Conservation (phyloP, 495 filamentous ascomycete genomes). For the Penicillium soppii region DNA sequence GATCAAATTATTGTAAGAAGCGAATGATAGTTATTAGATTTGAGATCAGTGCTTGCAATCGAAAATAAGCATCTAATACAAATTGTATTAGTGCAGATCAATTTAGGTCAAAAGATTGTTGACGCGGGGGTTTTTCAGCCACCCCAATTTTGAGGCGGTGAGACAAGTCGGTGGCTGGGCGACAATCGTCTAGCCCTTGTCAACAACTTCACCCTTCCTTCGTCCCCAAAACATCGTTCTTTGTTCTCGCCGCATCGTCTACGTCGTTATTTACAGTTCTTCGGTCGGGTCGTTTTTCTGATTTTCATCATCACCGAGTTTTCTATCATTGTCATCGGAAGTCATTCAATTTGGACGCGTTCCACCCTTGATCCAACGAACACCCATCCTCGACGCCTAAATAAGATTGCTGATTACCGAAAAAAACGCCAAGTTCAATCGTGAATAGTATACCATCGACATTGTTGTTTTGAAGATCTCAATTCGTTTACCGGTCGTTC, state of each 20-base stretch:
- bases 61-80: no score
- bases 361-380: conserved; percentile 17
- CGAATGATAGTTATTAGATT: no score
- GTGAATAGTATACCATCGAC: not conserved
- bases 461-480: not conserved
- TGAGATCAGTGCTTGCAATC: no score
- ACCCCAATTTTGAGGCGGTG: conserved; percentile 18
- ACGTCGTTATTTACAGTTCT: not conserved
- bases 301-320: not conserved
- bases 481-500: not conserved
- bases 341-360: not conserved
- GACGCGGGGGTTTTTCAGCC: conserved; percentile 19
- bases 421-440: not conserved
- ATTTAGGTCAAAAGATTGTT: conserved; percentile 14
- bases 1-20: no score
- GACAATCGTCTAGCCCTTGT: conserved; percentile 20
- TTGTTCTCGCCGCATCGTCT: conserved; percentile 1
- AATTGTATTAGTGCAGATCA: conserved; percentile 5
- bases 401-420: not conserved
- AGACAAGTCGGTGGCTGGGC: conserved; percentile 19
- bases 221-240: conserved; percentile 6
- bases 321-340: not conserved
- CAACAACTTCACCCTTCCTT: conserved; percentile 23
- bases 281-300: not conserved
- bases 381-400: conserved; percentile 6